Evolutionary conservation across 345 rosid species (phyloP), one percentile per base, ranked within the genome.

Genomic region (Turritis glabra): DNA sequence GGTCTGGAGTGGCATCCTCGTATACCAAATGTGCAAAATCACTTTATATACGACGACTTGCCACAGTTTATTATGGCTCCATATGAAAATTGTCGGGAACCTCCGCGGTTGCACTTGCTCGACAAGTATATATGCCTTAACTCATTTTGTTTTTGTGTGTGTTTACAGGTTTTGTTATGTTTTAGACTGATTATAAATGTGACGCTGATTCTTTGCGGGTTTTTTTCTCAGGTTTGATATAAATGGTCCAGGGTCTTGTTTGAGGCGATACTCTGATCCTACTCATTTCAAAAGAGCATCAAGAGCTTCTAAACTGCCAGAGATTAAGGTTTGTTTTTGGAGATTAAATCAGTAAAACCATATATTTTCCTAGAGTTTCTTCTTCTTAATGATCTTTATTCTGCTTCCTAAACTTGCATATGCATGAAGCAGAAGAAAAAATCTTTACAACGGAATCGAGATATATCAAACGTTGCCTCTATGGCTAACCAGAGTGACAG

Each of bases 1-100:
- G 99, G 97, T 77, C 80, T 82, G 38, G 96, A 90, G 64, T 94
- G 99, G 97, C 97, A 87, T 81, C 86, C 96, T 65, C 88, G 75
- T 69, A 80, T 87, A 76, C 80, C 25, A 65, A 90, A 83, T 82
- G 85, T 79, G 78, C 87, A 85, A 71, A 88, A 88, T 72, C 96
- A 90, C 82, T 94, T 91, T 67, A 80, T 91, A 52, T 87, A 82
- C 69, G 86, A 85, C 47, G 97, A 91, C 82, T 83, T 94, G 75
- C 99, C 97, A 1, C 84, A 67, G 57, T 87, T 90, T 85, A 69
- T 90, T 54, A 87, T 94, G 97, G 88, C 84, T 76, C 87, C 96
- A 5, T 94, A 91, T 69, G 97, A 91, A 72, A 96, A 85, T 79
- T 88, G 91, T 10, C 80, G 79, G 19, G 88, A 88, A 60, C 92